Base-by-base conservation (phyloP, 2,329 filamentous ascomycete species). In the Colletotrichum sp. region DNA sequence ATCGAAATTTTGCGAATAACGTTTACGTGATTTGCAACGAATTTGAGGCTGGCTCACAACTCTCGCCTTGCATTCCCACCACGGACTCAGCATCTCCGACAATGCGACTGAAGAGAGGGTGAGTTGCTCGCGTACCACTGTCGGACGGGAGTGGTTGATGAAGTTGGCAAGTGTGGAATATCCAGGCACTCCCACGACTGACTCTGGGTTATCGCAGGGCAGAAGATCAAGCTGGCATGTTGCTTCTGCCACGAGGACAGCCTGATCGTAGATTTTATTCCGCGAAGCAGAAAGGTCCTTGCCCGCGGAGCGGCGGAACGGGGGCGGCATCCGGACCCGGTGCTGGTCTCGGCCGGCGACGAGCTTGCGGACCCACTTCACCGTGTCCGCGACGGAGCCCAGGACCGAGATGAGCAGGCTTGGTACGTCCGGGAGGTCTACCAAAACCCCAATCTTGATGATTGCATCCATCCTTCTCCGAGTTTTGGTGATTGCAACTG, bases 91-190 rank as follows among this genome's bases (percentile, higher is more conserved):
- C 0, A 1, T n/a, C 3, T 10, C 30, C 16, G 12, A 62, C 9
- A 62, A 14, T 2, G 18, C 12, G 3, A 62, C 7, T 30, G 32
- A 21, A 18, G 58, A 16, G 0, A 62, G 28, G 36, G 58, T 36
- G 58, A 62, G 28, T 1, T 18, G 30, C 3, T 30, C 30, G 4
- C 58, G 30, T 21, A 62, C 58, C 14, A 32, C 16, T 0, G 58
- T 32, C 32, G 58, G 58, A 5, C 28, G n/a, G 7, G 58, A n/a
- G 18, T 34, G 9, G n/a, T 10, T 21, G 28, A 21, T 21, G 58
- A 62, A 5, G 58, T 4, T 1, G 0, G n/a, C 28, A 21, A 62
- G 13, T 28, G 0, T 21, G 43, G 43, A 0, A 52, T 0, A 21
- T 10, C 0, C 10, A 4, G 43, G 6, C 10, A 21, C n/a, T 52